Base-by-base conservation (phyloP, 345 rosid species). In the Eucalyptus grandis region DNA sequence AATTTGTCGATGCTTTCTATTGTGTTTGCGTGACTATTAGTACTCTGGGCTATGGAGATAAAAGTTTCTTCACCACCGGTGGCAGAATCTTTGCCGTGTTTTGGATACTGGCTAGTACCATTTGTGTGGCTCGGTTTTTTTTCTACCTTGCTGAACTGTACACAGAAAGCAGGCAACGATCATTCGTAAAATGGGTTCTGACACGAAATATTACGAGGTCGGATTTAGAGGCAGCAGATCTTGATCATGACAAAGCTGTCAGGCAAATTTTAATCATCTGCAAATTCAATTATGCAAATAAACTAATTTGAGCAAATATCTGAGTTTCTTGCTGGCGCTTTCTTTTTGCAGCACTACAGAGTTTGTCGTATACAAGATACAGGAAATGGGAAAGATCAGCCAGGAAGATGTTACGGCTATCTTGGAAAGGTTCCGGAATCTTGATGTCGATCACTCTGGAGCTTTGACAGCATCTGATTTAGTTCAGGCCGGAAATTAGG, bases 31-130 rank as follows among this genome's bases (percentile, higher is more conserved):
- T 96, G 31, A 94, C 96, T 10, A 89, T 93, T 19, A 94, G 95
- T 5, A 94, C 97, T 43, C 93, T 94, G 2, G 97, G 96, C 2
- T 95, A 92, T 60, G 97, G 96, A 40, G 96, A 95, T 62, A 82
- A 93, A 89, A 95, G 95, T 91, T 94, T 95, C 92, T 91, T 95
- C 19, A 93, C 93, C 1, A 24, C 21, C 26, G 88, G 58, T 5
- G 97, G 96, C 65, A 94, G 96, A 4, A 22, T 91, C 49, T 95
- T 95, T 53, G 96, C 95, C 10, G 89, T 92, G 17, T 90, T 95
- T 53, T 94, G 97, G 97, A 94, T 95, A 72, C 87, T 94, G 88
- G 92, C 93, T 83, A 91, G 96, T 50, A 93, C 95, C 53, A 88
- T 92, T 87, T 94, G 95, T 87, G 88, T 95, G 58, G 96, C 94